Evolutionary conservation across 805 yeast species (phyloP), one percentile per base, ranked within the genome.

Genomic region (Lachancea meyersii): DNA sequence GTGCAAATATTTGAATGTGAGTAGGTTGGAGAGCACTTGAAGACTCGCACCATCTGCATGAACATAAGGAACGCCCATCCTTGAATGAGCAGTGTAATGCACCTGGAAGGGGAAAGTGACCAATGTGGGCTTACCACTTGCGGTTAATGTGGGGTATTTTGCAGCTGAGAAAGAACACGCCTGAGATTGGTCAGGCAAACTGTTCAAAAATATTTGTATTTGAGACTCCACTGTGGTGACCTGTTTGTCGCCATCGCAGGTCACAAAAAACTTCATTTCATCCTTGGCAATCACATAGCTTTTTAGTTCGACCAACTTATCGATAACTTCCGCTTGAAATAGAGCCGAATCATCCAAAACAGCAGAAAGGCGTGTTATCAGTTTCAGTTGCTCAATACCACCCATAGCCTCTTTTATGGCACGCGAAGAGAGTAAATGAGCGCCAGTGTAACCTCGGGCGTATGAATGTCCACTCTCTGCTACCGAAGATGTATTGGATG

Each of bases 381-480:
- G 80, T 52, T 77, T 72, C 30, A 89, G 73, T 55, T 89, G 96
- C 34, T 76, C 75, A 40, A 93, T 68, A n/a, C 97, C 97, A 27
- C 73, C 64, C 13, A 88, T 61, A 8, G 67, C 55, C 54, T 91
- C 94, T 41, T 70, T 70, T 16, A 88, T 70, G 4, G 78, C 71
- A 41, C 77, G 77, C 16, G 79, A 70, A 1, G 75, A 66, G 1
- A 87, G 78, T 3, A 87, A 62, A 22, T 75, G 72, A 0, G 95
- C 73, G 19, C 77, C 69, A 2, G 95, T 80, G 53, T 69, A 75
- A 4, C 79, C 70, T 51, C 79, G 73, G 2, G 97, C 96, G 63
- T 75, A 89, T 1, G 81, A 68, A 58, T 93, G 97, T 0, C 98
- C 98, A 43, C 83, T 70, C 44, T 89, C 93, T 8, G 96, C 89